Conservation (phyloP, 306 rosid genomes). For the Sesbania bispinosa region DNA sequence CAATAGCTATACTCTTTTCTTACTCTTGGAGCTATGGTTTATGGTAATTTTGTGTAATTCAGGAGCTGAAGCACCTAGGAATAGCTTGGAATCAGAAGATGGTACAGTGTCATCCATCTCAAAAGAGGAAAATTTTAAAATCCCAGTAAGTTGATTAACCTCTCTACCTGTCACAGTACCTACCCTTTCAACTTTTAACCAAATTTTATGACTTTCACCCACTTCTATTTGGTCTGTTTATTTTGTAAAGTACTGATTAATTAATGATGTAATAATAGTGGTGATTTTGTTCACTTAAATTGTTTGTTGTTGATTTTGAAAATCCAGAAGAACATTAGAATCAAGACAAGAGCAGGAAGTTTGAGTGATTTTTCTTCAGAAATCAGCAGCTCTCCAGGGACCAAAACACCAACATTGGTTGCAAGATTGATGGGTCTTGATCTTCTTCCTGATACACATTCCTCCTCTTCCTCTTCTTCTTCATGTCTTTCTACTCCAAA, state of each 20-base stretch:
- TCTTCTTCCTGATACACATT: conserved; percentile 69
- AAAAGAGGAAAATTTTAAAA: conserved; percentile 49
- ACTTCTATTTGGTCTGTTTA: too few relatives aligned
- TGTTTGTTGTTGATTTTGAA: conserved; percentile 22
- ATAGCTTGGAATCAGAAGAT: conserved; percentile 76
- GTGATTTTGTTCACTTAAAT: not conserved
- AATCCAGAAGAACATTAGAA: conserved; percentile 61
- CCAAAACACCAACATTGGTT: conserved; percentile 87
- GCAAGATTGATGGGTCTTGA: conserved; percentile 98
- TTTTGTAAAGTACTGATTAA: conserved; percentile 17
- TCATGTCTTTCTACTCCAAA: conserved; percentile 42
- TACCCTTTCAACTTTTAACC: conserved; percentile 18
- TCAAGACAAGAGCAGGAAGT: conserved; percentile 52
- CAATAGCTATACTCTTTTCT: too few relatives aligned
- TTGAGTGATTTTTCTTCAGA: conserved; percentile 51
- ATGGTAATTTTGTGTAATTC: conserved; percentile 30
- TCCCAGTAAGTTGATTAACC: conserved; percentile 57
- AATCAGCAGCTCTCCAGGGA: conserved; percentile 59
- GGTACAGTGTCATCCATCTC: conserved; percentile 44
- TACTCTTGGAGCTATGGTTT: too few relatives aligned
- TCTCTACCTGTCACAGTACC: not conserved
- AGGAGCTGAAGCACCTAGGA: conserved; percentile 83
- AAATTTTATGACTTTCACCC: not conserved
- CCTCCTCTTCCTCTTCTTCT: conserved; percentile 42
- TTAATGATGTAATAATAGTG: conserved; percentile 25